Percentiles rank a stretch among this genome's conserved stretches.
Conservation (phyloP, 805 yeast genomes). For the Saccharomycopsis schoenii region DNA sequence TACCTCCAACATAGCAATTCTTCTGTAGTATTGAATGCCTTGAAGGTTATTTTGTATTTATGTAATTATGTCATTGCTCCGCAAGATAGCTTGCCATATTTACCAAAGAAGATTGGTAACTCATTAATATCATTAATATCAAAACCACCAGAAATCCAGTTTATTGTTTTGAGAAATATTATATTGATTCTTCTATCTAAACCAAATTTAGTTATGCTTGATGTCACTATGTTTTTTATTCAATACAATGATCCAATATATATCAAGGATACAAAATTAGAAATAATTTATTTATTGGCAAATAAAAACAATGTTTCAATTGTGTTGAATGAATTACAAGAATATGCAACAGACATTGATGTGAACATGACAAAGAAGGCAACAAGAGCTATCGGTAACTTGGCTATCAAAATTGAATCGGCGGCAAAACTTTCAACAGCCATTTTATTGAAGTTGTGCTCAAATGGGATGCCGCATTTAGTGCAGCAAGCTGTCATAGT, state of each 20-base stretch:
- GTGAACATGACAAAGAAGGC: slow-evolving; percentile 81
- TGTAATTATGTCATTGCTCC: slow-evolving; percentile 58
- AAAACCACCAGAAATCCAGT: slow-evolving; percentile 77
- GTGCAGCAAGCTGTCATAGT: slow-evolving; percentile 76
- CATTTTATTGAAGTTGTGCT: slow-evolving; percentile 46
- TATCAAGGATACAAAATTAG: slow-evolving; percentile 82
- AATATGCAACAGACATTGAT: slow-evolving; percentile 82
- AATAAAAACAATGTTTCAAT: slow-evolving; percentile 46
- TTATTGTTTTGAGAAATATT: slow-evolving; percentile 70
- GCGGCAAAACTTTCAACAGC: slow-evolving; percentile 59
- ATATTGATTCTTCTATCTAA: slow-evolving; percentile 62
- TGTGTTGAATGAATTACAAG: slow-evolving; percentile 68
- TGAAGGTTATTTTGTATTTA: slow-evolving; percentile 61
- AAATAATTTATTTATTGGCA: slow-evolving; percentile 74
- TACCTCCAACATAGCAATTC: slow-evolving; percentile 73
- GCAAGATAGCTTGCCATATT: slow-evolving; percentile 42
- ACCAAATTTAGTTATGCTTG: slow-evolving; percentile 49
- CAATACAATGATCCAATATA: slow-evolving; percentile 79
- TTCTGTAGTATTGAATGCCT: slow-evolving; percentile 68
- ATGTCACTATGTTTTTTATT: slow-evolving; percentile 75
- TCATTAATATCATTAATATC: slow-evolving; percentile 60
- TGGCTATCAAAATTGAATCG: slow-evolving; percentile 63
- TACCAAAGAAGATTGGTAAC: slow-evolving; percentile 52
- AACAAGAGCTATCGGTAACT: slow-evolving; percentile 78
- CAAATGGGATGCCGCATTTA: slow-evolving; percentile 60